Evolutionary conservation across 441 rosid genomes (phyloP).

Genomic region (Populus tomentosa): DNA sequence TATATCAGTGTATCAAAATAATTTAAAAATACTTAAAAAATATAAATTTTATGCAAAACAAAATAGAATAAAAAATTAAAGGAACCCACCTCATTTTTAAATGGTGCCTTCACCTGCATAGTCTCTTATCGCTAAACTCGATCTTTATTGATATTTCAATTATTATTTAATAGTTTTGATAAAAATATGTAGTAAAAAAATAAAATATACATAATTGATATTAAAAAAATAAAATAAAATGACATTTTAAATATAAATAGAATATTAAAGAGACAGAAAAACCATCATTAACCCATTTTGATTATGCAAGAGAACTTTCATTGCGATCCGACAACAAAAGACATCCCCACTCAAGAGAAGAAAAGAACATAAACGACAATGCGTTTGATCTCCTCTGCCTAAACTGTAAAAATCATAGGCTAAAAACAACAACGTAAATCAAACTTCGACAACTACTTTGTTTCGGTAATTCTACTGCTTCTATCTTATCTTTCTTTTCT

Average conservation of each 20-base stretch:
- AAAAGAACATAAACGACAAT: background rate
- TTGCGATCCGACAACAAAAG: background rate
- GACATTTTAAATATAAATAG: background rate
- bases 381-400: background rate
- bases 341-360: background rate
- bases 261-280: background rate
- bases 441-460: background rate
- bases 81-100: accelerated
- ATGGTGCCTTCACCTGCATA: accelerated
- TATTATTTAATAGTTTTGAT: too few species aligned
- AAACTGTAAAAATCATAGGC: background rate
- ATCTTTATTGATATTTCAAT: too few species aligned
- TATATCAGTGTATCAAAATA: too few species aligned
- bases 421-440: background rate
- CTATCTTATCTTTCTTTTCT: background rate
- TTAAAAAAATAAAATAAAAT: too few species aligned
- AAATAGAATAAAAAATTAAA: too few species aligned
- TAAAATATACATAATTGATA: too few species aligned
- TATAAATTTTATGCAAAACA: too few species aligned
- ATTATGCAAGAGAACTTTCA: background rate
- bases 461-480: background rate
- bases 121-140: too few species aligned
- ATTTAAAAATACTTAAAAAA: too few species aligned
- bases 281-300: background rate
- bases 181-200: too few species aligned